These are phyloP conservation scores for Nemania diffusa DNA, from an alignment of 2,329 filamentous ascomycete species.

Conservation along the genomic window DNA sequence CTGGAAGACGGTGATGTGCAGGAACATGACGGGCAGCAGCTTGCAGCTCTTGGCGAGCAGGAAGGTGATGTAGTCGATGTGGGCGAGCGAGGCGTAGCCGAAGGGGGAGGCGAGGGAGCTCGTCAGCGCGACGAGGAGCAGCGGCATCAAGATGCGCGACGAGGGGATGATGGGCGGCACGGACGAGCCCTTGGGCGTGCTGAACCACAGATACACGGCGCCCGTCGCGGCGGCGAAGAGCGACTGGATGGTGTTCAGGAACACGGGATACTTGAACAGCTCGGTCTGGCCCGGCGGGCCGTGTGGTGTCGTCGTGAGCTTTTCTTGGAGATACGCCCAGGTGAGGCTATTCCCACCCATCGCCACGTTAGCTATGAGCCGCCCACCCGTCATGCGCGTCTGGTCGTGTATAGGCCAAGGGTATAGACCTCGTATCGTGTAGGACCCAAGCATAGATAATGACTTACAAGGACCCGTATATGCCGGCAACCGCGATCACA, in stretches of 20 bases:
- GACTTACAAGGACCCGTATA: conserved; percentile 92
- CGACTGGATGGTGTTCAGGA: conserved; percentile 96
- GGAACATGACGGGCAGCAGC: conserved; percentile 96
- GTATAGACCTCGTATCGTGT: too few species aligned
- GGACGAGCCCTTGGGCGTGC: conserved; percentile 63
- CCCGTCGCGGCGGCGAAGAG: conserved; percentile 86
- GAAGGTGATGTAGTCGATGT: conserved; percentile 98
- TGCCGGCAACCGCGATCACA: conserved; percentile 88
- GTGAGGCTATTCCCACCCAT: conserved; percentile 70
- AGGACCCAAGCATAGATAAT: too few species aligned
- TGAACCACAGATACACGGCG: conserved; percentile 78
- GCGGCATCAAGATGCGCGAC: conserved; percentile 76
- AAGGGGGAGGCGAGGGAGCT: conserved; percentile 93
- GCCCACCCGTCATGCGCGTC: not conserved
- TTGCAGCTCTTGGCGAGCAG: conserved; percentile 98
- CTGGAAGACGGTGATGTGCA: conserved; percentile 92
- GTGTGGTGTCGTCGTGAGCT: conserved; percentile 93
- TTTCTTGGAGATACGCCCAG: conserved; percentile 97
- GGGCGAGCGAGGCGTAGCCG: conserved; percentile 89
- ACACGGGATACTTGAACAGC: conserved; percentile 91
- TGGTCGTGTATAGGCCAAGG: not conserved
- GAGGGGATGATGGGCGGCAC: conserved; percentile 80
- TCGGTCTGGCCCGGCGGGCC: conserved; percentile 71
- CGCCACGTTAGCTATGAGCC: conserved; percentile 10
- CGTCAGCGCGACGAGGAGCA: conserved; percentile 87